Evolutionary conservation across 768 basidiomycete species (phyloP).

Genomic region (Pulveroboletus sp.): DNA sequence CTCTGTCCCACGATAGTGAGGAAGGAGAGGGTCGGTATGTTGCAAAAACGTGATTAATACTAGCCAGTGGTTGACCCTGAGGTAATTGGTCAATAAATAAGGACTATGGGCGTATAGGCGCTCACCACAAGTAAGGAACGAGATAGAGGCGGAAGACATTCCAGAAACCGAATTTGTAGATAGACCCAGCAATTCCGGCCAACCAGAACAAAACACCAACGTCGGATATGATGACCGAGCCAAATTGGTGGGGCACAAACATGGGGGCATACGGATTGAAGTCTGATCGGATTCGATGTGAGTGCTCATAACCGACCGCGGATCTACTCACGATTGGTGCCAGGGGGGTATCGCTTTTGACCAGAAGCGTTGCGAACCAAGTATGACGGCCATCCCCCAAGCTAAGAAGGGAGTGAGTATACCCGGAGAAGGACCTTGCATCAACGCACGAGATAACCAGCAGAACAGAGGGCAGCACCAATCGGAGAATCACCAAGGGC

Average conservation of each 20-base stretch:
- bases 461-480: slow-evolving; percentile 49
- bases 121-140: slow-evolving; percentile 81
- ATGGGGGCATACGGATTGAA: slow-evolving; percentile 75
- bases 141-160: slow-evolving; percentile 77
- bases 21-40: slow-evolving; percentile 93
- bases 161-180: slow-evolving; percentile 58
- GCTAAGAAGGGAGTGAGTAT: slow-evolving; percentile 32
- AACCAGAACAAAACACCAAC: slow-evolving; percentile 77
- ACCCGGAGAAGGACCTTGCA: not conserved
- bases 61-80: slow-evolving; percentile 88
- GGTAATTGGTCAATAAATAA: not conserved
- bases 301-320: not conserved
- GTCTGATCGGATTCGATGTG: slow-evolving; percentile 37
- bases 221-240: slow-evolving; percentile 77
- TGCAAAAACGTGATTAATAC: slow-evolving; percentile 96
- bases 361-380: slow-evolving; percentile 80
- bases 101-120: not conserved
- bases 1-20: slow-evolving; percentile 84
- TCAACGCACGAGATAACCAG: slow-evolving; percentile 54
- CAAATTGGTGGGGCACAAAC: slow-evolving; percentile 77
- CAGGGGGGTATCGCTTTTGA: slow-evolving; percentile 71
- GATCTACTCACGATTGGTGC: slow-evolving; percentile 66
- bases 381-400: slow-evolving; percentile 86
- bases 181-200: slow-evolving; percentile 48
- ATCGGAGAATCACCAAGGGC: slow-evolving; percentile 91